Base-by-base conservation (phyloP, 2,329 filamentous ascomycete genomes). In the Neopestalotiopsis clavispora region DNA sequence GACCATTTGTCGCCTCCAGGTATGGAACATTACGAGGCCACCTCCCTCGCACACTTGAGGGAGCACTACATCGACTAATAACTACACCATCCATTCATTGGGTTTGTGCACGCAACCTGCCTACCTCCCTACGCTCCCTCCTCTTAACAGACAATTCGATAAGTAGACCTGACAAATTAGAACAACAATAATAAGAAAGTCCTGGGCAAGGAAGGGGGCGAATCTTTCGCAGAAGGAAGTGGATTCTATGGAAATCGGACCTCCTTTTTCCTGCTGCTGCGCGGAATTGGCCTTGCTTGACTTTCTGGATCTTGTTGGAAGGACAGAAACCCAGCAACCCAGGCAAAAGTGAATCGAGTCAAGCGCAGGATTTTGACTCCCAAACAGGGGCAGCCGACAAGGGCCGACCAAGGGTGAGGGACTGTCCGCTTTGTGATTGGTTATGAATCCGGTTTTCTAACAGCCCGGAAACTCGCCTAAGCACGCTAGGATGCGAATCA, bases 401-500 rank as follows among this genome's bases (percentile, higher is more conserved):
- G 34, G 30, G 34, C 32, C 59, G 32, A 62, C 32, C 30, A 20
- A 38, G 59, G 59, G 30, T 52, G 14, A 17, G n/a, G 17, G 45
- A n/a, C 17, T 62, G 30, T 20, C 14, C 13, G 14, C 28, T 30
- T 40, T 10, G 28, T 62, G 59, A 62, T 62, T 62, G 59, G 59
- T 30, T 17, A 34, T 20, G 10, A 20, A 40, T 34, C 59, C 30
- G 10, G 59, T 40, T 62, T 62, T 62, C 59, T 62, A 34, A 62
- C 59, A 62, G 59, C 59, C 59, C 34, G 59, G 59, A 62, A 52
- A 62, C 59, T 62, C 32, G 59, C 34, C 59, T 40, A 62, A 62
- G 28, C 20, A 34, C 59, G 32, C 59, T 62, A 62, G 59, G 32
- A 40, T 62, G 59, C 59, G 59, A 62, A 62, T 62, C 59, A 62